Evolutionary conservation across 768 basidiomycete genomes (phyloP).

Genomic region (Chalciporus pseudorubinellus): DNA sequence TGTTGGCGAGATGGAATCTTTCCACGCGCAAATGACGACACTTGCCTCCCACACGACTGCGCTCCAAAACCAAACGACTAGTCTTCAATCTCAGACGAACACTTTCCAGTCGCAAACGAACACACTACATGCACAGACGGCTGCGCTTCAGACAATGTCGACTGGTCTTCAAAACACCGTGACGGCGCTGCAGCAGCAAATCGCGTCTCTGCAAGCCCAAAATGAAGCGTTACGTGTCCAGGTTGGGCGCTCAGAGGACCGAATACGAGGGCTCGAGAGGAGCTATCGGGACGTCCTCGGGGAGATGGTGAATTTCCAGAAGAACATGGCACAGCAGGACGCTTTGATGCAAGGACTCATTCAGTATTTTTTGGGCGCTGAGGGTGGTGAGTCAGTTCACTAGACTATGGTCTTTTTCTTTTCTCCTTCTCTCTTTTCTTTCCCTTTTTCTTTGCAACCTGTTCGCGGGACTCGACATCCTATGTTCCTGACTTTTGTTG

Average conservation of each 20-base stretch:
- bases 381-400: slow-evolving; percentile 48
- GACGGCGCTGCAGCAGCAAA: slow-evolving; percentile 29
- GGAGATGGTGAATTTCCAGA: slow-evolving; percentile 72
- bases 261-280: slow-evolving; percentile 56
- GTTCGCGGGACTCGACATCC: too few relatives aligned
- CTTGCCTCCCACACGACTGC: slow-evolving; percentile 30
- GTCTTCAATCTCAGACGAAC: slow-evolving; percentile 27
- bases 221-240: slow-evolving; percentile 33
- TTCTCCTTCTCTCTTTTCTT: not conserved
- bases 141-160: slow-evolving; percentile 32
- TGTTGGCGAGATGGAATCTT: too few relatives aligned
- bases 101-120: slow-evolving; percentile 31
- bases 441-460: not conserved
- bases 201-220: slow-evolving; percentile 26
- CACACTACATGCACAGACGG: slow-evolving; percentile 34
- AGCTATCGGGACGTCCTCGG: slow-evolving; percentile 67
- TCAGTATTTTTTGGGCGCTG: slow-evolving; percentile 74
- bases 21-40: too few relatives aligned
- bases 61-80: slow-evolving; percentile 29
- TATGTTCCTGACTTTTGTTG: not conserved
- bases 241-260: slow-evolving; percentile 41
- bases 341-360: slow-evolving; percentile 78
- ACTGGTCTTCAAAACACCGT: slow-evolving; percentile 25
- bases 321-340: slow-evolving; percentile 81
- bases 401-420: not conserved